Evolutionary conservation across 208 protist species (phyloP), one percentile per base, ranked within the genome.

Genomic region (Trypanosoma melophagium): DNA sequence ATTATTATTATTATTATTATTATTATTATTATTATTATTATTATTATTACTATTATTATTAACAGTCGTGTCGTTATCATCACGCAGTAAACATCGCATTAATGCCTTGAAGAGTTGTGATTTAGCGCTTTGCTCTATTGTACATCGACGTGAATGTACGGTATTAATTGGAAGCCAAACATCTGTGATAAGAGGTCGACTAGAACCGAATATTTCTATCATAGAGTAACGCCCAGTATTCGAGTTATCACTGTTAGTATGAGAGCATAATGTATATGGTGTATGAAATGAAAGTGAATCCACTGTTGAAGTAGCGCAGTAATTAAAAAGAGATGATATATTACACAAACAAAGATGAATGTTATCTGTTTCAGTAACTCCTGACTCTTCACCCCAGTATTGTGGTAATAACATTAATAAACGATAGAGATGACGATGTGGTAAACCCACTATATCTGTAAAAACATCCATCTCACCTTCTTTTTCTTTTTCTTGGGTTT

Each of bases 321-420:
- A 76, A 19, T 76, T 40, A 64, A 76, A 69, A 16, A 76, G 62
- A 31, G 57, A 42, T 7, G 70, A 76, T 21, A 76, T 69, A 41
- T 76, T 76, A 10, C 25, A 25, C 2, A 65, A 35, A 19, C 47
- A 45, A 22, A 76, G 41, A 24, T 16, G 31, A 19, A 58, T 31
- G 41, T 1, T 44, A 44, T 47, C 47, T 53, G 9, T 56, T 19
- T 21, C 4, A 17, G 17, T 55, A 16, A 10, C 16, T 12, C n/a
- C 1, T 58, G 44, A 16, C 14, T 42, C 22, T 56, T 2, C 35
- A 17, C 62, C 55, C 63, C 53, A 76, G 22, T 69, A 24, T 24
- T 60, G 40, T 10, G 61, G 62, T 12, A 76, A 2, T 41, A 69
- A 54, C 25, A 69, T n/a, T 7, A 76, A 38, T n/a, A 76, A 22